These are phyloP conservation scores for Hypomyces perniciosus DNA, from an alignment of 2,329 filamentous ascomycete species.

Conservation along the genomic window DNA sequence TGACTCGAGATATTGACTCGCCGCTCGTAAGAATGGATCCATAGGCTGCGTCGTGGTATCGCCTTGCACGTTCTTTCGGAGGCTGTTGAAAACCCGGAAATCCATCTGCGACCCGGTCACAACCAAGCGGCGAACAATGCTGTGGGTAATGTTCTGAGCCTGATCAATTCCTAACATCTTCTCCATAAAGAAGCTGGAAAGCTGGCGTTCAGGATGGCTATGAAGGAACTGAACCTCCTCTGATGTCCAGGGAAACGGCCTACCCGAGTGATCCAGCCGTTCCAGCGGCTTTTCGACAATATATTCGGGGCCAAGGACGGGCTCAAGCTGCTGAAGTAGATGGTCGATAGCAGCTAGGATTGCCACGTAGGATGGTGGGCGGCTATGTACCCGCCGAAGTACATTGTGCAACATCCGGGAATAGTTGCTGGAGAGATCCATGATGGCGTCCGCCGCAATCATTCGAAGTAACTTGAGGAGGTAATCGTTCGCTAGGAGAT, in stretches of 20 bases:
- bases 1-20: constrained; percentile 45
- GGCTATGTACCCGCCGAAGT: constrained; percentile 41
- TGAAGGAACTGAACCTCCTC: constrained; percentile 43
- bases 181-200: constrained; percentile 51
- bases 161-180: constrained; percentile 61
- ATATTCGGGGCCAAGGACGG: constrained; percentile 25
- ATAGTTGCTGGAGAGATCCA: constrained; percentile 51
- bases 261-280: constrained; percentile 31
- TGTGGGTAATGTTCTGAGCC: constrained; percentile 43
- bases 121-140: constrained; percentile 54
- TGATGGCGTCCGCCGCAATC: constrained; percentile 51
- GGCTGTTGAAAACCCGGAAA: constrained; percentile 43
- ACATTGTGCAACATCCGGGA: constrained; percentile 47
- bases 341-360: constrained; percentile 46
- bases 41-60: constrained; percentile 35
- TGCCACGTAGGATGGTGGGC: constrained; percentile 48
- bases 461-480: constrained; percentile 54
- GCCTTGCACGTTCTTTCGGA: constrained; percentile 49
- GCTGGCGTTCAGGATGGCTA: constrained; percentile 27
- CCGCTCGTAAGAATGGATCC: constrained; percentile 53
- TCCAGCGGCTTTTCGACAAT: constrained; percentile 35
- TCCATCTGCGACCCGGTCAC: constrained; percentile 47
- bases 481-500: constrained; percentile 56
- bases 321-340: constrained; percentile 39
- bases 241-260: constrained; percentile 38